Evolutionary conservation across 805 yeast genomes (phyloP).

Genomic region (Candida caryicola): DNA sequence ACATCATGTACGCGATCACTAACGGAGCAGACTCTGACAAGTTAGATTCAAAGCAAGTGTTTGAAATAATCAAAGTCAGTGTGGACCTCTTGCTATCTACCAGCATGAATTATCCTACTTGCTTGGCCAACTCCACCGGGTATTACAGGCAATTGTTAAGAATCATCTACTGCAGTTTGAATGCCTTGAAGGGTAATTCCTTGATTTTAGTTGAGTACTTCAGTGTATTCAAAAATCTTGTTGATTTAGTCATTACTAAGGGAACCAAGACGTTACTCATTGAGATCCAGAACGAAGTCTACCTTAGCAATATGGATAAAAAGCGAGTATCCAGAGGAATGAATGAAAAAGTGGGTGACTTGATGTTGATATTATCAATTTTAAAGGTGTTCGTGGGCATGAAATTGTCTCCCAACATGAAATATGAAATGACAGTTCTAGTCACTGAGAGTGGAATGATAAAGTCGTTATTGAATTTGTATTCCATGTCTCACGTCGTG

Average conservation of each 20-base stretch:
- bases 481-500: constrained; percentile 62
- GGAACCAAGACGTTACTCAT: constrained; percentile 61
- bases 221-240: constrained; percentile 52
- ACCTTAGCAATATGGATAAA: constrained; percentile 35
- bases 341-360: constrained; percentile 59
- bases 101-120: constrained; percentile 47
- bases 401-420: constrained; percentile 47
- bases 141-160: constrained; percentile 61
- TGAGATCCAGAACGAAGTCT: constrained; percentile 56
- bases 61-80: constrained; percentile 42
- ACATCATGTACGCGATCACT: constrained; percentile 44
- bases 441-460: constrained; percentile 60
- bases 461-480: constrained; percentile 59
- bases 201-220: constrained; percentile 45
- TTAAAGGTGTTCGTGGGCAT: constrained; percentile 54
- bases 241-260: constrained; percentile 60
- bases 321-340: constrained; percentile 34
- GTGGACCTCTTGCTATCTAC: constrained; percentile 47
- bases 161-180: constrained; percentile 49
- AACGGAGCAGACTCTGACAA: constrained; percentile 22
- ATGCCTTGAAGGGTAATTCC: constrained; percentile 40
- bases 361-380: constrained; percentile 60
- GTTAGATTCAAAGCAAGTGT: constrained; percentile 29
- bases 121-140: constrained; percentile 39
- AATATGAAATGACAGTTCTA: constrained; percentile 47